Evolutionary conservation across 148 eudicot species (phyloP).

Genomic region (Chenopodium berlandieri): DNA sequence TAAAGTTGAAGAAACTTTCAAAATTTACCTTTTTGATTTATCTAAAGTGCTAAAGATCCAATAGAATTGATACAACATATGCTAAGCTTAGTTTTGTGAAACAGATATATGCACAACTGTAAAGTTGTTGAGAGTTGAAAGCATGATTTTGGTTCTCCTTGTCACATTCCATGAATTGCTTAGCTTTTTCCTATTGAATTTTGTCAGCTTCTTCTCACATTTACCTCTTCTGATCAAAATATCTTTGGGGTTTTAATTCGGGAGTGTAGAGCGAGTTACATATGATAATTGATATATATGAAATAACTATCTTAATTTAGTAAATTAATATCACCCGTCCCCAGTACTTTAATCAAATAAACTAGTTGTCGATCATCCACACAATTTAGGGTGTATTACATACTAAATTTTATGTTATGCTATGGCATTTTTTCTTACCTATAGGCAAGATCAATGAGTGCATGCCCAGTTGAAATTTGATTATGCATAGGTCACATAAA

Average conservation of each 20-base stretch:
- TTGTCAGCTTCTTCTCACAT: neutral
- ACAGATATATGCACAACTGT: neutral
- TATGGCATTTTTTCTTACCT: too few species aligned
- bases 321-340: too few species aligned
- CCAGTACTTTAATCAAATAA: too few species aligned
- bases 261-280: too few species aligned
- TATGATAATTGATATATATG: too few species aligned
- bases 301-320: too few species aligned
- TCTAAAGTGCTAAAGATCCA: neutral
- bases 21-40: neutral
- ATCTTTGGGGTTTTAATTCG: neutral
- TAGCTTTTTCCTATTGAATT: neutral
- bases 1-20: neutral
- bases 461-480: too few species aligned
- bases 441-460: too few species aligned
- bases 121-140: neutral
- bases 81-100: neutral
- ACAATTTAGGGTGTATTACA: too few species aligned
- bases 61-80: neutral
- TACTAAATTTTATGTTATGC: too few species aligned
- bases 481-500: too few species aligned
- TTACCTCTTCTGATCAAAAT: neutral
- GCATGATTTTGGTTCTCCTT: constrained; percentile 6
- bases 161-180: neutral
- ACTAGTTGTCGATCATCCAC: too few species aligned